Evolutionary conservation across 352 stramenopile genomes (phyloP).

Genomic region (Globisporangium spiculum): DNA sequence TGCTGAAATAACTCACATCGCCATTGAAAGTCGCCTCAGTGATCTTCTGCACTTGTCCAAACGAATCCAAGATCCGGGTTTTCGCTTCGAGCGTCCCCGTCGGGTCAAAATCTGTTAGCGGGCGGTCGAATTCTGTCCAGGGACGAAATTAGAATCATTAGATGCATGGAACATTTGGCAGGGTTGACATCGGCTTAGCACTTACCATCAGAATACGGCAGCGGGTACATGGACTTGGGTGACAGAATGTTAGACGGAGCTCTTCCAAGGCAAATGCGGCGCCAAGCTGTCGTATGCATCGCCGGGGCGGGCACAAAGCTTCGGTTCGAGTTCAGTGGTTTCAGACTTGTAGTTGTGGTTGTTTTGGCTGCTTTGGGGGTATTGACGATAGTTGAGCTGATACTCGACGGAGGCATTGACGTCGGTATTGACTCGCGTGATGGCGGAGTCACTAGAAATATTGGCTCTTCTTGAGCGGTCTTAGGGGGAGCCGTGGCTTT

Average conservation of each 20-base stretch:
- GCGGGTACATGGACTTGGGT: slow-evolving; percentile 2
- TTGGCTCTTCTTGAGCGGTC: not conserved
- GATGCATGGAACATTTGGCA: not conserved
- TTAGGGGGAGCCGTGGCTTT: not conserved
- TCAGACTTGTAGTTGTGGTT: not conserved
- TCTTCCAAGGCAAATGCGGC: slow-evolving; percentile 18
- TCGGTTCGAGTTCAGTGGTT: slow-evolving; percentile 1
- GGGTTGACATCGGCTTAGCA: not conserved
- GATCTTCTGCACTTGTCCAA: slow-evolving; percentile 28
- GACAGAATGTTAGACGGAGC: slow-evolving; percentile 29
- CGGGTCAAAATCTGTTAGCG: slow-evolving; percentile 39
- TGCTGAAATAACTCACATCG: slow-evolving; percentile 28
- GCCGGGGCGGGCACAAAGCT: slow-evolving; percentile 13
- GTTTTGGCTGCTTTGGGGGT: not conserved
- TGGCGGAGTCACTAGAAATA: not conserved
- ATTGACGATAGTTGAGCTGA: slow-evolving; percentile 7
- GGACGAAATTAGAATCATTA: not conserved
- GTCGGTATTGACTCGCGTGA: slow-evolving; percentile 12
- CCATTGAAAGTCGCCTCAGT: slow-evolving; percentile 26
- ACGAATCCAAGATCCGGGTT: slow-evolving; percentile 24
- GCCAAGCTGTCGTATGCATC: slow-evolving; percentile 27
- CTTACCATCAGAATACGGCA: slow-evolving; percentile 17
- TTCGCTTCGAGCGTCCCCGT: slow-evolving; percentile 26
- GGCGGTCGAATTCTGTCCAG: slow-evolving; percentile 32
- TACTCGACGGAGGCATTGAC: slow-evolving; percentile 3